Conservation (phyloP, 108 stramenopile species). For the Chaetoceros muelleri region DNA sequence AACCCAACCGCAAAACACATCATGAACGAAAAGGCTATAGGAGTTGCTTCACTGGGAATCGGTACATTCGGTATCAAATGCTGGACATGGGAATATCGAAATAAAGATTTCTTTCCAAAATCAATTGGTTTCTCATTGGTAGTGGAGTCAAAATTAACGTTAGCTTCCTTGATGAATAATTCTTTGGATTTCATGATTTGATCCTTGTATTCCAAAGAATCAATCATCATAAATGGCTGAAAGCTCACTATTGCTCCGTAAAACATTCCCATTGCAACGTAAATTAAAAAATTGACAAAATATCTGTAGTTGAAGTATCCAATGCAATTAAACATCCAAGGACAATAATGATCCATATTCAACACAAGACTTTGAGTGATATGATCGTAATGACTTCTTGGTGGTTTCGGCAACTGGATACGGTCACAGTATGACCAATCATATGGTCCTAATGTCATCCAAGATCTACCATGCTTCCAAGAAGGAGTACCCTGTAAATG, state of each 20-base stretch:
- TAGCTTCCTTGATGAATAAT: conserved; percentile 1
- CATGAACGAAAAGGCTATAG: conserved; percentile 72
- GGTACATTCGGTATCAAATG: conserved; percentile 43
- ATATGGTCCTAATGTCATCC: conserved; percentile 63
- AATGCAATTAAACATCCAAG: conserved; percentile 90
- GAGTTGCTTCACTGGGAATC: conserved; percentile 39
- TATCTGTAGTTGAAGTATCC: conserved; percentile 98
- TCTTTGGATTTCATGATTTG: conserved; percentile 24
- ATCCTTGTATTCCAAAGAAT: conserved; percentile 22
- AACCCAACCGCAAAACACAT: conserved; percentile 65
- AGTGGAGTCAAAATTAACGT: conserved; percentile 4
- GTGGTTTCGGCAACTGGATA: conserved; percentile 81
- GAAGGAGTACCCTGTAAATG: not conserved
- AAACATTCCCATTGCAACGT: conserved; percentile 48
- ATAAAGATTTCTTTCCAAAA: not conserved
- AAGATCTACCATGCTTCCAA: conserved; percentile 14
- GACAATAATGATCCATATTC: conserved; percentile 97
- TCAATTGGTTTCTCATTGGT: not conserved
- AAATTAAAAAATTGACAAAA: conserved; percentile 90
- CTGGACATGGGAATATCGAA: conserved; percentile 7
- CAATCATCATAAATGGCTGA: conserved; percentile 42
- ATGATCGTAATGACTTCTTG: conserved; percentile 80
- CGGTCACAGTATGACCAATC: conserved; percentile 79
- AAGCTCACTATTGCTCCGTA: conserved; percentile 55
- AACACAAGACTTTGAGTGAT: conserved; percentile 76